Percentiles rank a stretch among this genome's conserved stretches.
phyloP scores from a whole-genome alignment of 495 filamentous ascomycete species.

The Xylaria curta region DNA sequence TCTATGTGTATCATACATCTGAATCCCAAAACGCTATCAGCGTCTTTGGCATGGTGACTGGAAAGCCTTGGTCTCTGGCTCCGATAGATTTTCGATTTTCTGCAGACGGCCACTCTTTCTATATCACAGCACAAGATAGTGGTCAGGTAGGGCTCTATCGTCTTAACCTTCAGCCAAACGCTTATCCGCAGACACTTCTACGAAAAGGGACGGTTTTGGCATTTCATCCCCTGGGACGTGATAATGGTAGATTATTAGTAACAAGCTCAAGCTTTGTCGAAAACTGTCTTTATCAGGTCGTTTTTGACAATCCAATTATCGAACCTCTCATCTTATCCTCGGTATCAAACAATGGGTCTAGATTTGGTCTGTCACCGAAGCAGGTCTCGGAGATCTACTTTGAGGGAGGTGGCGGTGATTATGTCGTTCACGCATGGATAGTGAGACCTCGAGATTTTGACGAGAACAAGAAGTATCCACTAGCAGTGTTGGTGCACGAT shows the following conservation, averaged over 20 bases:
- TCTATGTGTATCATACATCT: slow-evolving; percentile 29
- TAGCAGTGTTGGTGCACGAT: slow-evolving; percentile 38
- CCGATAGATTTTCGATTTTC: slow-evolving; percentile 33
- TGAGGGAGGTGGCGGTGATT: slow-evolving; percentile 30
- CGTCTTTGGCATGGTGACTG: slow-evolving; percentile 33
- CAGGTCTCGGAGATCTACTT: slow-evolving; percentile 41
- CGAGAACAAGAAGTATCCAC: slow-evolving; percentile 36
- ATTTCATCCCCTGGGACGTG: slow-evolving; percentile 26
- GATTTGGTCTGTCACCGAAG: slow-evolving; percentile 33
- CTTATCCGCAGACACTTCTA: slow-evolving; percentile 29
- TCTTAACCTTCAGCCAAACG: slow-evolving; percentile 32
- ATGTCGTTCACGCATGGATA: slow-evolving; percentile 41
- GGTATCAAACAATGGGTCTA: slow-evolving; percentile 33
- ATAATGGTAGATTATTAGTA: slow-evolving; percentile 31
- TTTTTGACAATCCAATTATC: slow-evolving; percentile 21
- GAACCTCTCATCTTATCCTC: slow-evolving; percentile 29
- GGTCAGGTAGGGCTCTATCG: slow-evolving; percentile 35
- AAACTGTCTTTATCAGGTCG: slow-evolving; percentile 34
- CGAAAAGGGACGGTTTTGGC: slow-evolving; percentile 27
- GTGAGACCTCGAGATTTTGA: slow-evolving; percentile 39
- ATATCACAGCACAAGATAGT: slow-evolving; percentile 33
- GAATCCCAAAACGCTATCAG: slow-evolving; percentile 28
- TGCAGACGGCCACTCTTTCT: slow-evolving; percentile 29
- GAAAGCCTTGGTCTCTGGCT: slow-evolving; percentile 27
- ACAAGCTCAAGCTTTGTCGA: slow-evolving; percentile 38